Evolutionary conservation across 2,329 filamentous ascomycete species (phyloP).

Genomic region (Apiospora saccharicola): DNA sequence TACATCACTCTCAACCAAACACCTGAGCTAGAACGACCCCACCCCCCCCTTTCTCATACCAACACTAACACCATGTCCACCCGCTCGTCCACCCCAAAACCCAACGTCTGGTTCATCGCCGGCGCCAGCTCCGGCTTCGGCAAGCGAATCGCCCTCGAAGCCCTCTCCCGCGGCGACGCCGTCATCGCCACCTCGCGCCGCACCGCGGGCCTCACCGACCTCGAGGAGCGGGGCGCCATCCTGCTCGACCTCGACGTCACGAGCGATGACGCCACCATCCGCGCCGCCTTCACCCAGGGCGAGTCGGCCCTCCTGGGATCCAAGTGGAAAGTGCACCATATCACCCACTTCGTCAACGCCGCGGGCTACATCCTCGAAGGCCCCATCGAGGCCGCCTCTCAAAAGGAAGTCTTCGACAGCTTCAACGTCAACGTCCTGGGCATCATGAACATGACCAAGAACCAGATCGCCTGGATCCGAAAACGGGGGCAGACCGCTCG

Average conservation of each 20-base stretch:
- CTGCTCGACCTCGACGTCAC: constrained; percentile 57
- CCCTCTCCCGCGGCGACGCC: constrained; percentile 54
- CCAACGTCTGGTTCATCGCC: constrained; percentile 58
- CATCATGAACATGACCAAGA: constrained; percentile 46
- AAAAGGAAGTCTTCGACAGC: constrained; percentile 38
- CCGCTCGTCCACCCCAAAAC: not conserved
- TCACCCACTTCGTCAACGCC: constrained; percentile 58
- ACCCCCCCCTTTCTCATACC: not conserved
- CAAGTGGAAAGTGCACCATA: constrained; percentile 31
- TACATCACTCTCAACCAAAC: not conserved
- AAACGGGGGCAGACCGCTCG: constrained; percentile 23
- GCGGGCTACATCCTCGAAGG: constrained; percentile 55
- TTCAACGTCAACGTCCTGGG: constrained; percentile 53
- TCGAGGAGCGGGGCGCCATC: constrained; percentile 52
- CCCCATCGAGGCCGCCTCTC: constrained; percentile 48
- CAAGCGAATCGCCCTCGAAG: constrained; percentile 49
- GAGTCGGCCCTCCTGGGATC: constrained; percentile 41
- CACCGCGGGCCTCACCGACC: constrained; percentile 47
- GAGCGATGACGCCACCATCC: constrained; percentile 45
- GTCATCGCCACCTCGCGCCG: constrained; percentile 60
- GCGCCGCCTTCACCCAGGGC: constrained; percentile 43
- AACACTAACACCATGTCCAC: not conserved
- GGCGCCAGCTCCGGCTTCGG: constrained; percentile 62
- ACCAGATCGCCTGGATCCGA: constrained; percentile 49
- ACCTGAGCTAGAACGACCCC: not conserved